Conservation (phyloP, 2,329 filamentous ascomycete species). For the Cercospora sp. region DNA sequence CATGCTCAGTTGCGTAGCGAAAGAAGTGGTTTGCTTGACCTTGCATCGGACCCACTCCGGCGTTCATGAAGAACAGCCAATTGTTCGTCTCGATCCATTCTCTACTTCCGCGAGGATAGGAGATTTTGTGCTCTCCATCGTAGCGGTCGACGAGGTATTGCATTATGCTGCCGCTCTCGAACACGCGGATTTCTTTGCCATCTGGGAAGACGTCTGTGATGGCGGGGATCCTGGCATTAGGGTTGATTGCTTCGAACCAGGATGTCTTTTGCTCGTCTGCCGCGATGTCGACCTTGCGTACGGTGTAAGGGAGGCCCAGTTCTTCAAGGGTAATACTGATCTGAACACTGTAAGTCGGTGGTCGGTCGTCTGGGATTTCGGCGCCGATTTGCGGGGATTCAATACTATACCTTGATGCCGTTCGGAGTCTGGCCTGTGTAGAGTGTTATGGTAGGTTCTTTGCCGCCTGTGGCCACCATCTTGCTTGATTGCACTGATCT, state of each 20-base stretch:
- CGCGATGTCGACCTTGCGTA: slow-evolving; percentile 66
- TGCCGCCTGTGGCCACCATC: not conserved
- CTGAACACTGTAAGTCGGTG: not conserved
- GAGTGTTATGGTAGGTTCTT: slow-evolving; percentile 60
- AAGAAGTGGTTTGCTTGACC: slow-evolving; percentile 55
- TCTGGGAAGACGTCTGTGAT: slow-evolving; percentile 75
- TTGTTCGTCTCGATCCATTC: slow-evolving; percentile 75
- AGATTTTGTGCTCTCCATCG: slow-evolving; percentile 71
- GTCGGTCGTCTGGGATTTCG: not conserved
- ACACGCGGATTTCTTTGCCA: slow-evolving; percentile 71
- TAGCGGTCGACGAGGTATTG: slow-evolving; percentile 75
- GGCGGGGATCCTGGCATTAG: slow-evolving; percentile 86
- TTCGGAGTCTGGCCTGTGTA: slow-evolving; percentile 83
- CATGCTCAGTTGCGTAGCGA: slow-evolving; percentile 73
- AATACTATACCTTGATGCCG: slow-evolving; percentile 65
- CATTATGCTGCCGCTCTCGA: slow-evolving; percentile 81
- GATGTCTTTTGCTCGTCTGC: slow-evolving; percentile 74
- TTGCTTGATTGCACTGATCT: not conserved
- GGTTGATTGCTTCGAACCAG: slow-evolving; percentile 89
- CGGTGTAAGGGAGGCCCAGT: slow-evolving; percentile 68
- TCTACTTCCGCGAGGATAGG: slow-evolving; percentile 68
- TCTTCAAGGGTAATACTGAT: slow-evolving; percentile 83
- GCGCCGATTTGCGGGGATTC: not conserved
- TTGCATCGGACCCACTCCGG: slow-evolving; percentile 51
- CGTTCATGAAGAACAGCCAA: slow-evolving; percentile 72